Conservation (phyloP, 495 filamentous ascomycete genomes). For the Penicillium atrosanguineum region DNA sequence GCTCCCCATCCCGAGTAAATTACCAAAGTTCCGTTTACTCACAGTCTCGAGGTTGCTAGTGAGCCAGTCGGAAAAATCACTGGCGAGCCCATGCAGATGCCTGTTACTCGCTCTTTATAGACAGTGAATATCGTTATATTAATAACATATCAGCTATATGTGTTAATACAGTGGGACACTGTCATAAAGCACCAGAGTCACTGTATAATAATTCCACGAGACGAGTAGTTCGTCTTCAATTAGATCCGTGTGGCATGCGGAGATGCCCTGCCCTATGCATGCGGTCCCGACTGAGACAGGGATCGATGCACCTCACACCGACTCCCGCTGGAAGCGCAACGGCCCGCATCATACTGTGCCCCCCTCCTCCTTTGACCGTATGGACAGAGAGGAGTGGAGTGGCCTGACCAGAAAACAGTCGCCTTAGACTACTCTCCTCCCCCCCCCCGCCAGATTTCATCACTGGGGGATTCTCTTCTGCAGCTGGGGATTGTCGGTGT, state of each 20-base stretch:
- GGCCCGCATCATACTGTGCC: constrained; percentile 6
- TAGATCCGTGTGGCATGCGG: constrained; percentile 8
- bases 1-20: neutral
- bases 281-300: constrained; percentile 21
- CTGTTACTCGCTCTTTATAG: constrained; percentile 6
- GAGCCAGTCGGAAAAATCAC: constrained; percentile 17
- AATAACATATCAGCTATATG: neutral
- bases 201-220: neutral
- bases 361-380: neutral
- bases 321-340: constrained; percentile 14
- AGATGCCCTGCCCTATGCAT: constrained; percentile 26
- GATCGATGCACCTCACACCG: constrained; percentile 11
- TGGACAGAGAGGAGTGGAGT: neutral
- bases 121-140: neutral
- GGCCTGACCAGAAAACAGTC: neutral
- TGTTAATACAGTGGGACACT: neutral
- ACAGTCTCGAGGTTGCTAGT: neutral
- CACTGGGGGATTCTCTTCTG: neutral
- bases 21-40: neutral
- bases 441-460: neutral
- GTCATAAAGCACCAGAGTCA: neutral
- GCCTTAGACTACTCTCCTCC: neutral
- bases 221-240: neutral
- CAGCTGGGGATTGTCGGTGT: constrained; percentile 4
- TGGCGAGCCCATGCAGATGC: constrained; percentile 7